These are phyloP conservation scores for Gelatoporia subvermispora DNA, from an alignment of 768 basidiomycete genomes.

Conservation along the genomic window DNA sequence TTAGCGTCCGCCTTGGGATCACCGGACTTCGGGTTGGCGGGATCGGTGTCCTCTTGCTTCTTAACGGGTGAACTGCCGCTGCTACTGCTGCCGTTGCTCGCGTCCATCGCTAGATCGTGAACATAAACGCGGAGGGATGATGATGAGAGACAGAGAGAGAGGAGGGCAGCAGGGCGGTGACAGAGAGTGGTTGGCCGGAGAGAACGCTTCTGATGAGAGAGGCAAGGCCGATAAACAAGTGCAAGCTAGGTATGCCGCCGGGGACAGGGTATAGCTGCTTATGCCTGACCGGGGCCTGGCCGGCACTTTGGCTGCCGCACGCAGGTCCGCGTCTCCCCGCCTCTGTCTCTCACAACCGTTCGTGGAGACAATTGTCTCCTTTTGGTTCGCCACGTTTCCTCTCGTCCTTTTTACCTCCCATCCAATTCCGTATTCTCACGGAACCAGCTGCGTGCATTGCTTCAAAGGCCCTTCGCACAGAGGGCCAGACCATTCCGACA, in stretches of 20 bases:
- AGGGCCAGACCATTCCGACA: no score
- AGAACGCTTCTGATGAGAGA: background rate
- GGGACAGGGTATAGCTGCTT: no score
- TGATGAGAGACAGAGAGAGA: slow-evolving; percentile 4
- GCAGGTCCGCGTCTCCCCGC: no score
- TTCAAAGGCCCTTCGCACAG: no score
- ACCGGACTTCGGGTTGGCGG: slow-evolving; percentile 33
- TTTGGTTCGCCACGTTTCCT: no score
- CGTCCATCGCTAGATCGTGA: slow-evolving; percentile 16
- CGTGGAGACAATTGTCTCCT: no score
- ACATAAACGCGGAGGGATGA: background rate
- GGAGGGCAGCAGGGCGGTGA: slow-evolving; percentile 6
- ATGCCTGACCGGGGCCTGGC: no score
- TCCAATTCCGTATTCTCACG: no score
- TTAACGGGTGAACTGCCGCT: slow-evolving; percentile 33
- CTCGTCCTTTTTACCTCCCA: no score
- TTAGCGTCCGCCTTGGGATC: slow-evolving; percentile 61
- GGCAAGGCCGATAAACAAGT: slow-evolving; percentile 15
- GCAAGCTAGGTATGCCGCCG: slow-evolving; percentile 8
- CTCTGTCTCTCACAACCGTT: no score
- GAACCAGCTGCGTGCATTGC: no score
- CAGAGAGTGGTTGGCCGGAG: background rate
- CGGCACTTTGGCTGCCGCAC: no score
- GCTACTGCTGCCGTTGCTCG: slow-evolving; percentile 7
- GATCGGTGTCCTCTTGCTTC: slow-evolving; percentile 58